phyloP scores from a whole-genome alignment of 1,139 yeast genomes.

The Sugiyamaella novakii region DNA sequence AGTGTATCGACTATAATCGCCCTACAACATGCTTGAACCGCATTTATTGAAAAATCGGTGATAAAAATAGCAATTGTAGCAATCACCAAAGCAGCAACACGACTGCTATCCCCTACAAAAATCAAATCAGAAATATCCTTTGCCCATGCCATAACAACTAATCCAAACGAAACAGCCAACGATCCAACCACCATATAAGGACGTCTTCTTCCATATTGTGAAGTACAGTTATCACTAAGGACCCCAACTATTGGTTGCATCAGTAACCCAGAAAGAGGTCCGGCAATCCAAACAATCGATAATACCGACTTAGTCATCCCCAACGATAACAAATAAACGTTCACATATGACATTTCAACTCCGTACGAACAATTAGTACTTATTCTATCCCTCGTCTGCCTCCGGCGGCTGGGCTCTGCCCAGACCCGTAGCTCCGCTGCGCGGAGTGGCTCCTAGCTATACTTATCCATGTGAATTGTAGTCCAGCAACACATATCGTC shows the following conservation, averaged over 20 bases:
- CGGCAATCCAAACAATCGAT: conserved; percentile 63
- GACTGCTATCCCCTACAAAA: conserved; percentile 18
- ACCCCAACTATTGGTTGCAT: conserved; percentile 64
- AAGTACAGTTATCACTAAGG: conserved; percentile 53
- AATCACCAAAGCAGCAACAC: conserved; percentile 41
- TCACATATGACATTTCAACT: conserved; percentile 46
- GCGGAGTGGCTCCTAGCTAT: conserved; percentile 1
- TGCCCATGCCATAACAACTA: conserved; percentile 53
- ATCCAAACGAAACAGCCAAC: conserved; percentile 48
- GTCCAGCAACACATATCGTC: conserved; percentile 44
- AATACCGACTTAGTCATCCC: conserved; percentile 56
- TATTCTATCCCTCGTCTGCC: neutral
- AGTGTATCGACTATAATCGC: conserved; percentile 62
- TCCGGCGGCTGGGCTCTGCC: conserved; percentile 11
- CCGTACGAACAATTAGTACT: conserved; percentile 32
- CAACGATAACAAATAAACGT: conserved; percentile 48
- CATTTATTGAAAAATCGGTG: conserved; percentile 58
- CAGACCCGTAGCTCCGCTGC: neutral
- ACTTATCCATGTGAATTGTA: conserved; percentile 46
- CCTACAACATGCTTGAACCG: conserved; percentile 61
- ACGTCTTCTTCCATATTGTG: conserved; percentile 52
- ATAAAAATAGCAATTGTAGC: conserved; percentile 55
- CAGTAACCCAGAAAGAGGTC: conserved; percentile 60
- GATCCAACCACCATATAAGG: conserved; percentile 60
- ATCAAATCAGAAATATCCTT: conserved; percentile 39